Conservation (phyloP, 495 filamentous ascomycete species). For the Penicillium mononematosum region DNA sequence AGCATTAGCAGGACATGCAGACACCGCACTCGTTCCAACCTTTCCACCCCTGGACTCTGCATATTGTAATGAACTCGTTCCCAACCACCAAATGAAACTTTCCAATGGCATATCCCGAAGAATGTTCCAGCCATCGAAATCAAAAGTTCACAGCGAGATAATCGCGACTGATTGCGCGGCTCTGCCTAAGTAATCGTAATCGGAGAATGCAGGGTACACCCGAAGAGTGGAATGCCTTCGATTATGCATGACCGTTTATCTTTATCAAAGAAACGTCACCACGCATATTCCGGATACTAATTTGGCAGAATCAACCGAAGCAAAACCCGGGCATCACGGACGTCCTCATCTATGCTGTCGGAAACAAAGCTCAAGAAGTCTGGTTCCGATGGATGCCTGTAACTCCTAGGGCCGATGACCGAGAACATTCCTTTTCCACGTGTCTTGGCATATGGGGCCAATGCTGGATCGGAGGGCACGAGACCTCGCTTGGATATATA, state of each 20-base stretch:
- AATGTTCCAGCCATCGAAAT: neutral
- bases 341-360: neutral
- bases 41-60: neutral
- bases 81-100: neutral
- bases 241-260: conserved; percentile 6
- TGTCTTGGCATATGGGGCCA: conserved; percentile 1
- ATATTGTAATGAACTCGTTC: neutral
- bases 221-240: conserved; percentile 8
- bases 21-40: neutral
- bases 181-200: conserved; percentile 13
- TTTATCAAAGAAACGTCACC: neutral
- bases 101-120: neutral
- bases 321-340: neutral
- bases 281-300: neutral
- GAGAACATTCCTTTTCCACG: neutral
- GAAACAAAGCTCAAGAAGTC: neutral
- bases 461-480: neutral
- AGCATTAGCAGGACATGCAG: neutral
- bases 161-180: conserved; percentile 16
- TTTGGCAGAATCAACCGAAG: neutral
- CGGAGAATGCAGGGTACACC: conserved; percentile 14
- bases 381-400: neutral
- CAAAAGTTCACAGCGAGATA: neutral
- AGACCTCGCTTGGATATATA: conserved; percentile 2
- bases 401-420: neutral